Conservation (phyloP, 1,284 basidiomycete genomes). For the Cryptococcus deneoformans region DNA sequence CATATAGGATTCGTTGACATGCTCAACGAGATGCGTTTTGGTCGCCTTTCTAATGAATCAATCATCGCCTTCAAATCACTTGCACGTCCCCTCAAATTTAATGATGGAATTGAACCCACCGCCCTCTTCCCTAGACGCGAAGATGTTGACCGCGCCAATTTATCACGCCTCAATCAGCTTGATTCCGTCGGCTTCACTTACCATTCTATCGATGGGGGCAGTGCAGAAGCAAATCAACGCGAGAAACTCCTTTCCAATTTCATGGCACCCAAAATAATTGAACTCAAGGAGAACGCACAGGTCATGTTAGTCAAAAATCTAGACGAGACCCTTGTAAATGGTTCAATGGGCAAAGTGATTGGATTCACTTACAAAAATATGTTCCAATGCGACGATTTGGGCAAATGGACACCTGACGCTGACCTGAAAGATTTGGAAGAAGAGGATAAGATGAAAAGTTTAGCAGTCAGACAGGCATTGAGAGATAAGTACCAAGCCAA, state of each 20-base stretch:
- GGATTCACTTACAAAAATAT: conserved; percentile 54
- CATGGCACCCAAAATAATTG: conserved; percentile 62
- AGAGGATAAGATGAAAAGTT: conserved; percentile 46
- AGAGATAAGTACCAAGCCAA: conserved; percentile 35
- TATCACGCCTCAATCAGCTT: conserved; percentile 56
- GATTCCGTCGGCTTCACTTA: conserved; percentile 54
- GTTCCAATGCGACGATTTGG: conserved; percentile 26
- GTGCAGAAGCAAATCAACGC: conserved; percentile 56
- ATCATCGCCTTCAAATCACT: conserved; percentile 63
- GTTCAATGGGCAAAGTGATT: conserved; percentile 71
- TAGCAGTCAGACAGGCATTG: conserved; percentile 41
- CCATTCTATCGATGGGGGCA: conserved; percentile 57
- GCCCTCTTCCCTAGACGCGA: conserved; percentile 84
- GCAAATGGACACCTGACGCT: conserved; percentile 26
- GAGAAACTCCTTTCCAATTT: conserved; percentile 69
- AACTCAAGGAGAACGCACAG: conserved; percentile 63
- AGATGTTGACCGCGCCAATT: conserved; percentile 75
- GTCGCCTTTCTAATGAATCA: conserved; percentile 60
- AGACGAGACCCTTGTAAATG: conserved; percentile 76
- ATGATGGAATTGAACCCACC: conserved; percentile 73
- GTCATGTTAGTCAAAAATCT: conserved; percentile 74
- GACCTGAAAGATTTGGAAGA: conserved; percentile 18
- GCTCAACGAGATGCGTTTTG: conserved; percentile 87
- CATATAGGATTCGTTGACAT: conserved; percentile 75
- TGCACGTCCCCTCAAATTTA: conserved; percentile 56